Evolutionary conservation across 73 alveolate genomes (phyloP).

Genomic region (Stentor coeruleus): DNA sequence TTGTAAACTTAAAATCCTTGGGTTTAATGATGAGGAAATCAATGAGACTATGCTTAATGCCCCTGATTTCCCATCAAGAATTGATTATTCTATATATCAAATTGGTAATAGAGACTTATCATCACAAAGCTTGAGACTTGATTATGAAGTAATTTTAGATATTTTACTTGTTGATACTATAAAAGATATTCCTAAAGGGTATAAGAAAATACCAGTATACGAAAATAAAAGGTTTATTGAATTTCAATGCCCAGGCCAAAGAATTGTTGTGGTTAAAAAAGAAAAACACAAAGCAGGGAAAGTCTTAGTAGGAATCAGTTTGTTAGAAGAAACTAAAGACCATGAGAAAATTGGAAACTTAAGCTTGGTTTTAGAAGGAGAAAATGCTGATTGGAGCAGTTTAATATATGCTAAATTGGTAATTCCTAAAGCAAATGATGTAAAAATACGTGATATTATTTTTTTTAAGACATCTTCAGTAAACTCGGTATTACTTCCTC

Average conservation of each 20-base stretch:
- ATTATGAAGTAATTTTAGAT: neutral
- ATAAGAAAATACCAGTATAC: neutral
- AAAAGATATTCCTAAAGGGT: neutral
- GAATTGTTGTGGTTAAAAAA: neutral
- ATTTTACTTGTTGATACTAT: neutral
- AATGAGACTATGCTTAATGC: neutral
- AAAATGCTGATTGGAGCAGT: neutral
- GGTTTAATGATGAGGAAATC: neutral
- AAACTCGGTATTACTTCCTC: neutral
- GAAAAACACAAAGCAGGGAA: conserved; percentile 9
- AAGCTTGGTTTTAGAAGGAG: neutral
- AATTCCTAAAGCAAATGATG: neutral
- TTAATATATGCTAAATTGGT: neutral
- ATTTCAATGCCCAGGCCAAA: neutral
- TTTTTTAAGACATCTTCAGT: neutral
- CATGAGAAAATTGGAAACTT: neutral
- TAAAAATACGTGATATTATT: neutral
- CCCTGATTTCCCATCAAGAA: conserved; percentile 1
- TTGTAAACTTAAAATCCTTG: neutral
- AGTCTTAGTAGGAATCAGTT: neutral
- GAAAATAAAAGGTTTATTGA: neutral
- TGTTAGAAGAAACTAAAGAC: neutral
- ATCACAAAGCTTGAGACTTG: neutral
- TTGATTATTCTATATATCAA: neutral
- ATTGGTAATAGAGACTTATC: neutral